Evolutionary conservation across 371 early-diverging fungal genomes (phyloP), one percentile per base, ranked within the genome.

Genomic region (Blastocladiella emersonii): DNA sequence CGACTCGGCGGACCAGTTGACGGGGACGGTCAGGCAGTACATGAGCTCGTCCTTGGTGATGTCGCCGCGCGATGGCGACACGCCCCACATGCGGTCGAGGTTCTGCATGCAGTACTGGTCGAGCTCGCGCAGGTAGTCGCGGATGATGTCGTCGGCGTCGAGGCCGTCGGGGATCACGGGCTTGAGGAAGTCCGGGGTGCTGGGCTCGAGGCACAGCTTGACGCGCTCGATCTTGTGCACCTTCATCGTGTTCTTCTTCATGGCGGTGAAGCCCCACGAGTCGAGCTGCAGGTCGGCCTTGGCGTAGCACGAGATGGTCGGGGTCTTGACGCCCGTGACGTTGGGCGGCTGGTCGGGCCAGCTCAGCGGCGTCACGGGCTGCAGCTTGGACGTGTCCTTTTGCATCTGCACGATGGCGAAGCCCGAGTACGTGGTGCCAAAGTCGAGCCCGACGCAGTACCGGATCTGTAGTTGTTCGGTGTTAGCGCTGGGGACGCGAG

Each of bases 221-320:
- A 59, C 59, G 15, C 59, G 59, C 44, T 59, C 59, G 32, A 59
- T 59, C 35, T 59, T 59, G 59, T 59, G 43, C 59, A 59, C 15
- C 41, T 59, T 43, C 37, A 41, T 37, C 25, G 59, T 41, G 43
- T 37, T 59, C 59, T 43, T 37, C 23, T 59, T 59, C 37, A 43
- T 43, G 59, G 59, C 59, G 30, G 59, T 34, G 6, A 59, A 59
- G 3, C 59, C 59, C 59, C 59, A 59, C n/a, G 36, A 34, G 32
- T 59, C 59, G 15, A 59, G 53, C 59, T 8, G 8, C n/a, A 34
- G 37, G 19, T 23, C 23, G 27, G 19, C 37, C 35, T 59, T 59
- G 30, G 37, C 25, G 43, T 59, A 59, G 32, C 59, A 59, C 3
- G 59, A 34, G 25, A 59, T 43, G 25, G 59, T 59, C 15, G 59